phyloP scores from a whole-genome alignment of 1,284 basidiomycete genomes.

The Moesziomyces sp. region DNA sequence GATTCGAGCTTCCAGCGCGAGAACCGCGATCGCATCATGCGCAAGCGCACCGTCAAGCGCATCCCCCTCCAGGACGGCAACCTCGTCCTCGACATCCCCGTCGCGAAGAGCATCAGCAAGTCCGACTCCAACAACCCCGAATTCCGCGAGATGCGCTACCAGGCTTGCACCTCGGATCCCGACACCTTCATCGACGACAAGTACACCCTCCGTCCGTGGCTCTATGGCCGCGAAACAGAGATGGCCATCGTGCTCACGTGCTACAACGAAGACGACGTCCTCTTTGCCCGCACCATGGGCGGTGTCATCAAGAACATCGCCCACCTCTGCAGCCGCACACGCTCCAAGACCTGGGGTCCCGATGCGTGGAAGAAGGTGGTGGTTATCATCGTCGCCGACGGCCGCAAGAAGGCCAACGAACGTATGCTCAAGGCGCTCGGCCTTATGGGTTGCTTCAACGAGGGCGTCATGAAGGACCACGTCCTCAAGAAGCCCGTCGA shows the following conservation, averaged over 20 bases:
- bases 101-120: slow-evolving; percentile 68
- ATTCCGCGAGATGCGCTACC: slow-evolving; percentile 77
- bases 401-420: slow-evolving; percentile 89
- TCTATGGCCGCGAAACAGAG: slow-evolving; percentile 81
- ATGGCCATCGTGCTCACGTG: slow-evolving; percentile 85
- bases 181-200: slow-evolving; percentile 87
- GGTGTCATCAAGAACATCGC: slow-evolving; percentile 81
- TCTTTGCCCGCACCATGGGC: slow-evolving; percentile 93
- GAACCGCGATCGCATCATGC: slow-evolving; percentile 51
- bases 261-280: slow-evolving; percentile 88
- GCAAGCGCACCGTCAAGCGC: slow-evolving; percentile 68
- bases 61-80: slow-evolving; percentile 67
- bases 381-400: slow-evolving; percentile 84
- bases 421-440: slow-evolving; percentile 87
- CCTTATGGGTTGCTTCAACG: slow-evolving; percentile 72
- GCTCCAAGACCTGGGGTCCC: slow-evolving; percentile 92
- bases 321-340: slow-evolving; percentile 84
- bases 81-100: slow-evolving; percentile 67
- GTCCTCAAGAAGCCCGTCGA: slow-evolving; percentile 88
- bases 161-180: slow-evolving; percentile 71
- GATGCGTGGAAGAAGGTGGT: slow-evolving; percentile 91
- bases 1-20: slow-evolving; percentile 28
- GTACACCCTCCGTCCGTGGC: slow-evolving; percentile 86
- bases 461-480: slow-evolving; percentile 85
- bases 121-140: slow-evolving; percentile 77